These are phyloP conservation scores for Phytopythium montanum DNA, from an alignment of 352 stramenopile genomes.

Conservation along the genomic window DNA sequence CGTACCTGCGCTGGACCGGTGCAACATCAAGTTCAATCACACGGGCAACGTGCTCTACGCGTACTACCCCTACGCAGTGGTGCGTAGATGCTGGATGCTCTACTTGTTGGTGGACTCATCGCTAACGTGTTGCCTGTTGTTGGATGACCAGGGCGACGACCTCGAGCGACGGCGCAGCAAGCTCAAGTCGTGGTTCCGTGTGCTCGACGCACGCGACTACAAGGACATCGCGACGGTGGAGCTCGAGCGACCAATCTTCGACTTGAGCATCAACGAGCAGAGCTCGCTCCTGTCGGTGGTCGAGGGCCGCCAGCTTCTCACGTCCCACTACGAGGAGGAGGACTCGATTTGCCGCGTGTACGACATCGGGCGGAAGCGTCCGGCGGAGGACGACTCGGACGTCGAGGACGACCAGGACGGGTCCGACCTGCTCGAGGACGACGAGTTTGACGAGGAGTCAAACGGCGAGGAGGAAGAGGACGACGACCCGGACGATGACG, in stretches of 20 bases:
- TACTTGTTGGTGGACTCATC: background rate
- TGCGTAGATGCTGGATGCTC: constrained; percentile 20
- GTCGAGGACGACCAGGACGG: constrained; percentile 71
- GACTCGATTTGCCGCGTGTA: constrained; percentile 85
- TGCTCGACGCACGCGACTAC: constrained; percentile 80
- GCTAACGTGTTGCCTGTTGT: constrained; percentile 1
- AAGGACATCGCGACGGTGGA: constrained; percentile 84
- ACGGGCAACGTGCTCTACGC: constrained; percentile 75
- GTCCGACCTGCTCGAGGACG: constrained; percentile 67
- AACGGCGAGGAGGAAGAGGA: constrained; percentile 42
- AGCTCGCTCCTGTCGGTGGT: constrained; percentile 67
- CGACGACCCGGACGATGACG: constrained; percentile 42
- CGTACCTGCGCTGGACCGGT: constrained; percentile 86
- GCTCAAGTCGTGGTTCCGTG: constrained; percentile 82
- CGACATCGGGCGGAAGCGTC: constrained; percentile 79
- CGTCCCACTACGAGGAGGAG: constrained; percentile 53
- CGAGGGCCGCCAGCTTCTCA: constrained; percentile 70
- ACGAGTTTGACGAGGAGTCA: constrained; percentile 77
- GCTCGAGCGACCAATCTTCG: constrained; percentile 72
- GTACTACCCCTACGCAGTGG: constrained; percentile 71
- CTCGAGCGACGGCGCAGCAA: constrained; percentile 54
- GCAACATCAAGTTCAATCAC: constrained; percentile 69
- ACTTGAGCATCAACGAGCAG: constrained; percentile 60
- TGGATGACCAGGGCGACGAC: constrained; percentile 42
- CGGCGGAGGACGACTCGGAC: constrained; percentile 86